Evolutionary conservation across 495 filamentous ascomycete species (phyloP).

Genomic region (Mycothermus thermophilus): DNA sequence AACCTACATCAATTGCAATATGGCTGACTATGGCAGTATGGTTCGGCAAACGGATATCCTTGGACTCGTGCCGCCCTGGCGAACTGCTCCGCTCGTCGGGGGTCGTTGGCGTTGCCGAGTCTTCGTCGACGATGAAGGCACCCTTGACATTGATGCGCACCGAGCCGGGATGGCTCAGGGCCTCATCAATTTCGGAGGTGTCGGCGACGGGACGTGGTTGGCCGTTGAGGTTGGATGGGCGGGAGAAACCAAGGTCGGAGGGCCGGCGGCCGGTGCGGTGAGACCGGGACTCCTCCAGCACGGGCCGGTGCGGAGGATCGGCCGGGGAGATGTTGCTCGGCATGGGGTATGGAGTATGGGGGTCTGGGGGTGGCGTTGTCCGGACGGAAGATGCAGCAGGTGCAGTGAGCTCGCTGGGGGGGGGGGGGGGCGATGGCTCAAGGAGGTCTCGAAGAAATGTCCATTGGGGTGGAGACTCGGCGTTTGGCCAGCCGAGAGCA

Average conservation of each 20-base stretch:
- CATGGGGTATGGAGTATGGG: no score
- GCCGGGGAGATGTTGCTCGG: constrained; percentile 18
- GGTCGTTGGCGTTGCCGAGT: constrained; percentile 36
- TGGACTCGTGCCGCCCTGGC: constrained; percentile 57
- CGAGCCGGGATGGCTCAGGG: constrained; percentile 69
- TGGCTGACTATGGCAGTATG: constrained; percentile 89
- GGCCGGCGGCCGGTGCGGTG: not conserved
- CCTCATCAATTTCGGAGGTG: constrained; percentile 49
- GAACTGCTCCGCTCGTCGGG: constrained; percentile 37
- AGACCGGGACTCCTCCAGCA: constrained; percentile 1
- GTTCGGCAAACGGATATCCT: constrained; percentile 89
- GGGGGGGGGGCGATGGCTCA: no score
- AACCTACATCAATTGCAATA: constrained; percentile 83
- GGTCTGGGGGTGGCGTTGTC: no score
- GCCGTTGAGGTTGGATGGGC: not conserved
- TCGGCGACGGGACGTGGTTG: constrained; percentile 27
- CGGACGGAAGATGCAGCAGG: no score
- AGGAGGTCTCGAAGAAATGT: constrained; percentile 5
- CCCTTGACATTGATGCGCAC: constrained; percentile 91
- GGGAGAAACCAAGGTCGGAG: not conserved
- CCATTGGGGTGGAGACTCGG: constrained; percentile 14
- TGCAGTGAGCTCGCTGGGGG: no score
- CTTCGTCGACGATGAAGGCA: constrained; percentile 87
- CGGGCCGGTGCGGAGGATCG: constrained; percentile 10
- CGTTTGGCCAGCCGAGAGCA: constrained; percentile 6